These are phyloP conservation scores for Mycena latifolia DNA, from an alignment of 768 basidiomycete genomes.

Conservation along the genomic window DNA sequence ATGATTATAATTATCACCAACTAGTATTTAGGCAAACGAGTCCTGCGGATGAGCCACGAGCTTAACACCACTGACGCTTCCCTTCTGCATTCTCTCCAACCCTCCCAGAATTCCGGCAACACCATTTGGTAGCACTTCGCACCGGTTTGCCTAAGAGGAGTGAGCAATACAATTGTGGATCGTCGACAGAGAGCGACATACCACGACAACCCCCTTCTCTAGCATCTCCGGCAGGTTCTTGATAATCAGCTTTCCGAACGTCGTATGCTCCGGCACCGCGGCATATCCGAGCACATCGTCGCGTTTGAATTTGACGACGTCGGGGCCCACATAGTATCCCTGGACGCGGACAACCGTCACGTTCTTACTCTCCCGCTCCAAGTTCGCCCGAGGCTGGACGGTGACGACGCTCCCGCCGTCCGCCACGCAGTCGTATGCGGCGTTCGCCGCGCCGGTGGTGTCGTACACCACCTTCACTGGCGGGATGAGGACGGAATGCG, in stretches of 20 bases:
- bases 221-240: slow-evolving; percentile 43
- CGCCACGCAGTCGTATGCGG: slow-evolving; percentile 17
- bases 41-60: slow-evolving; percentile 32
- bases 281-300: slow-evolving; percentile 30
- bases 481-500: background rate
- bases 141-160: slow-evolving; percentile 53
- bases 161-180: background rate
- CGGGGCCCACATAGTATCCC: slow-evolving; percentile 32
- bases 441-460: background rate
- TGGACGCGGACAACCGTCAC: background rate
- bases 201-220: slow-evolving; percentile 50
- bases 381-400: background rate
- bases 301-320: slow-evolving; percentile 37
- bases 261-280: slow-evolving; percentile 38
- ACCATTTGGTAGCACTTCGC: slow-evolving; percentile 56
- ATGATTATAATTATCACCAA: too few species aligned
- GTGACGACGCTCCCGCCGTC: slow-evolving; percentile 12
- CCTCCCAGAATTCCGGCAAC: slow-evolving; percentile 56
- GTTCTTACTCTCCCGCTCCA: background rate
- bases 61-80: slow-evolving; percentile 21
- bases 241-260: slow-evolving; percentile 36
- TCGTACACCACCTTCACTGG: slow-evolving; percentile 22
- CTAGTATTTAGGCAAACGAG: too few species aligned
- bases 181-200: slow-evolving; percentile 29
- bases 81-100: slow-evolving; percentile 40